Conservation (phyloP, 345 rosid genomes). For the Clarkia xantiana region DNA sequence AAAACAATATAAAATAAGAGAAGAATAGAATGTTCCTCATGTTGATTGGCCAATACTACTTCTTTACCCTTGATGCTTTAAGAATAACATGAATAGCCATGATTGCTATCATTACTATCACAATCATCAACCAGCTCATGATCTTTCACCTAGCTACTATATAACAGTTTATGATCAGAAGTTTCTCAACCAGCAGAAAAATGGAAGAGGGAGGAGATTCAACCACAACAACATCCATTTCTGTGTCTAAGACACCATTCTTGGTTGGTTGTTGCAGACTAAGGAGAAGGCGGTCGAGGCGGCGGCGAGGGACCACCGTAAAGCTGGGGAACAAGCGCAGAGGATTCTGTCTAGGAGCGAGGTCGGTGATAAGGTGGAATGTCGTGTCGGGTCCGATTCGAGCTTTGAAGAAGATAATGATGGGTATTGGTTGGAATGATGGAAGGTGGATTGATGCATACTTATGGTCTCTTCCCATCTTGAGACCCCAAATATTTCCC, state of each 20-base stretch:
- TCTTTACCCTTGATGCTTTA: no score
- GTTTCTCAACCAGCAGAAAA: neutral
- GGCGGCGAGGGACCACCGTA: constrained; percentile 28
- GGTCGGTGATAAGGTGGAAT: constrained; percentile 63
- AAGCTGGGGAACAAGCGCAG: constrained; percentile 61
- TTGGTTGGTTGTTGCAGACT: constrained; percentile 34
- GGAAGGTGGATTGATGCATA: constrained; percentile 28
- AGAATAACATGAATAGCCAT: constrained; percentile 19
- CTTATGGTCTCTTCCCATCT: constrained; percentile 41
- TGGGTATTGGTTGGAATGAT: constrained; percentile 32
- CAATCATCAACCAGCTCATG: constrained; percentile 21
- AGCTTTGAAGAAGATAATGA: constrained; percentile 46
- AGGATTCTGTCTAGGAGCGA: constrained; percentile 44
- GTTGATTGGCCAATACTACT: no score
- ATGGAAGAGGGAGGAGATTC: constrained; percentile 2
- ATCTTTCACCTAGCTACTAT: neutral
- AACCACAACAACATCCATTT: constrained; percentile 10
- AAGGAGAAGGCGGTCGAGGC: constrained; percentile 27
- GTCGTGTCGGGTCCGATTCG: constrained; percentile 35
- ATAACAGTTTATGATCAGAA: neutral
- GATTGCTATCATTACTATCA: constrained; percentile 30
- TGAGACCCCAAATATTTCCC: constrained; percentile 72
- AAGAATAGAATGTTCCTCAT: no score
- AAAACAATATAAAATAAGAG: no score
- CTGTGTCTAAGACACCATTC: constrained; percentile 19